A percentile compares a stretch with the other conserved stretches of the same genome.
Conservation (phyloP, 768 basidiomycete genomes). For the Coprinellus micaceus region DNA sequence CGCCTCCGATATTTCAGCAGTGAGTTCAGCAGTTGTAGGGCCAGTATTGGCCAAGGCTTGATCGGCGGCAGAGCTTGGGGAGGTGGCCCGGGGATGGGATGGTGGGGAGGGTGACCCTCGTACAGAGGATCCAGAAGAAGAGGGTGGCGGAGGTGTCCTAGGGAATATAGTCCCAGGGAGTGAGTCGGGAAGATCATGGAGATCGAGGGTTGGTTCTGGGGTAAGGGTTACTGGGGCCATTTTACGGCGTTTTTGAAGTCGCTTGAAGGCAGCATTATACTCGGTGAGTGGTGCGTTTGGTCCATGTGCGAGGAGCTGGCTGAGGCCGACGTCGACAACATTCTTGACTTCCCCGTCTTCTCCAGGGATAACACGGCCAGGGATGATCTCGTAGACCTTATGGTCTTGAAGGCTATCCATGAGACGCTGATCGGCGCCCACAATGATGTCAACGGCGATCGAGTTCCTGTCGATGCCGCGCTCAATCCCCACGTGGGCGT, state of each 20-base stretch:
- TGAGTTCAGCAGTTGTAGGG: not conserved
- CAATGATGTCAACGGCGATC: too few species aligned
- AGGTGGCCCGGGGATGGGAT: not conserved
- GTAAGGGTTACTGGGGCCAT: constrained; percentile 6
- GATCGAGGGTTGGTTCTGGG: not conserved
- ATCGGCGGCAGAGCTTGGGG: not conserved
- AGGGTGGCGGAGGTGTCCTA: too few species aligned
- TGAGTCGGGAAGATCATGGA: not conserved
- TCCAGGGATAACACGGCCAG: constrained; percentile 16
- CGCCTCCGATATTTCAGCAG: not conserved
- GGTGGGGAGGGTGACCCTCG: not conserved
- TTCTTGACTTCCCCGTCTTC: constrained; percentile 15
- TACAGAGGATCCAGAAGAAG: too few species aligned
- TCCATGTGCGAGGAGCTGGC: not conserved
- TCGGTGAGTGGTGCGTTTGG: constrained; percentile 4
- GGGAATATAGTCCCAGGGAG: not conserved
- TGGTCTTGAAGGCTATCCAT: constrained; percentile 23
- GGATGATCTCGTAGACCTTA: constrained; percentile 16
- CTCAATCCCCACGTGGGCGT: not conserved
- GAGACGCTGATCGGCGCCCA: too few species aligned
- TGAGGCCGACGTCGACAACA: constrained; percentile 10
- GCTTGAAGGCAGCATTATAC: constrained; percentile 7
- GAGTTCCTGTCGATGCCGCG: too few species aligned
- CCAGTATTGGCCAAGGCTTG: too few species aligned
- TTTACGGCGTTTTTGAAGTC: constrained; percentile 9